Conservation (phyloP, 345 rosid species). For the Populus nigra region DNA sequence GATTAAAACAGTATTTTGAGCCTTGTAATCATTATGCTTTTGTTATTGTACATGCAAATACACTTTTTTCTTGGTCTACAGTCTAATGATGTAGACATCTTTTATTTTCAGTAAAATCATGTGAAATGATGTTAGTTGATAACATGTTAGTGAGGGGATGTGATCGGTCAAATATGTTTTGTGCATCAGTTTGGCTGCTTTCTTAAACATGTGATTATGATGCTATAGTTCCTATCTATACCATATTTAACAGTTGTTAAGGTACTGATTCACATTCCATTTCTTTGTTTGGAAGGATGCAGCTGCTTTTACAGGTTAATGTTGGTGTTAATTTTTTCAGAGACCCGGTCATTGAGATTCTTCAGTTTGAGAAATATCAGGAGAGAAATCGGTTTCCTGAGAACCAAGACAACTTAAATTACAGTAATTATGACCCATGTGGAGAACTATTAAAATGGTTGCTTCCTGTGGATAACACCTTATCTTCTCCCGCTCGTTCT, state of each 20-base stretch:
- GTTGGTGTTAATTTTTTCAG: conserved; percentile 61
- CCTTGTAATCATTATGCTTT: not conserved
- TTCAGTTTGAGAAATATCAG: conserved; percentile 87
- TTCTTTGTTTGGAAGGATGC: conserved; percentile 92
- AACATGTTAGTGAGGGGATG: not conserved
- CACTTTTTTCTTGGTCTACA: not conserved
- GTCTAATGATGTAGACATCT: not conserved
- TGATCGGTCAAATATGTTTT: not conserved
- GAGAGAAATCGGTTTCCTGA: conserved; percentile 33
- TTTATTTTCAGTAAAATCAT: not conserved
- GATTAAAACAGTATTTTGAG: not conserved
- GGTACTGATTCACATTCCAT: conserved; percentile 45
- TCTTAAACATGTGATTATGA: not conserved
- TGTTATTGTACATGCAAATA: not conserved
- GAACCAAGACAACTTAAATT: conserved; percentile 35
- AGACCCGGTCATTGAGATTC: conserved; percentile 90
- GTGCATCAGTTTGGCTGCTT: not conserved
- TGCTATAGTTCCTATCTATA: not conserved
- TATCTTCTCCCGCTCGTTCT: conserved; percentile 53
- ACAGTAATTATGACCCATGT: conserved; percentile 56
- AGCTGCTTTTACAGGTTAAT: conserved; percentile 88
- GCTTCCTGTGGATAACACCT: conserved; percentile 81
- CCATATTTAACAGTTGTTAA: not conserved
- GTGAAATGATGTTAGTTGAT: not conserved
- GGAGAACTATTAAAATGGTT: conserved; percentile 85